phyloP scores from a whole-genome alignment of 345 rosid genomes.

The Mercurialis annua region DNA sequence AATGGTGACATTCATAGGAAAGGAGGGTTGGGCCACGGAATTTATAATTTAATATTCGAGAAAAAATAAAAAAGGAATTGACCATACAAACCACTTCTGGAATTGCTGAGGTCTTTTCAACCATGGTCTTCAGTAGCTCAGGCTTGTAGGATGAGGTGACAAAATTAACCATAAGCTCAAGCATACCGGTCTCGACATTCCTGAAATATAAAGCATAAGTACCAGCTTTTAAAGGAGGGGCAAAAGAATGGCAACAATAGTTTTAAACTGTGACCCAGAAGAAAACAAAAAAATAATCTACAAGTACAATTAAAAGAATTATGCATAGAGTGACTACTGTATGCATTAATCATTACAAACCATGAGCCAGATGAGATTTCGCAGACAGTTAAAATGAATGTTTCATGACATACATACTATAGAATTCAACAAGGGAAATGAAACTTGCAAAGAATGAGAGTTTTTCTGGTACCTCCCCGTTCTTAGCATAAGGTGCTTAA shows the following conservation, averaged over 20 bases:
- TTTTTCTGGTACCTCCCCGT: slow-evolving; percentile 67
- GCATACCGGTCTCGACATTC: slow-evolving; percentile 55
- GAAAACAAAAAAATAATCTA: slow-evolving; percentile 3
- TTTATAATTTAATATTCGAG: not conserved
- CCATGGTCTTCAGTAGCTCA: slow-evolving; percentile 77
- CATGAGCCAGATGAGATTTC: not conserved
- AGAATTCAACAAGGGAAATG: not conserved
- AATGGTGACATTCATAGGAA: not conserved
- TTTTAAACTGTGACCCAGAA: slow-evolving; percentile 1
- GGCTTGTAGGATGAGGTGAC: slow-evolving; percentile 85
- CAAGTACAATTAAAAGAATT: not conserved
- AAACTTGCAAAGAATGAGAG: not conserved
- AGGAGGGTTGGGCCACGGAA: not conserved
- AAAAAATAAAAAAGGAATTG: slow-evolving; percentile 8
- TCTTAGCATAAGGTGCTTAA: slow-evolving; percentile 92
- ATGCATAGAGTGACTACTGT: not conserved
- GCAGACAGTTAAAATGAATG: not conserved
- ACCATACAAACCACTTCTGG: slow-evolving; percentile 74
- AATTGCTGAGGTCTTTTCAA: slow-evolving; percentile 64
- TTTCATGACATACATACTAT: not conserved
- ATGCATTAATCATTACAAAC: not conserved
- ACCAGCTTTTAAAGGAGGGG: slow-evolving; percentile 10
- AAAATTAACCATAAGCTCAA: slow-evolving; percentile 88
- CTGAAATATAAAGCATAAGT: slow-evolving; percentile 39
- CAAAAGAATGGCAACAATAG: not conserved